phyloP scores from a whole-genome alignment of 768 basidiomycete species.

The Collybia sordida region DNA sequence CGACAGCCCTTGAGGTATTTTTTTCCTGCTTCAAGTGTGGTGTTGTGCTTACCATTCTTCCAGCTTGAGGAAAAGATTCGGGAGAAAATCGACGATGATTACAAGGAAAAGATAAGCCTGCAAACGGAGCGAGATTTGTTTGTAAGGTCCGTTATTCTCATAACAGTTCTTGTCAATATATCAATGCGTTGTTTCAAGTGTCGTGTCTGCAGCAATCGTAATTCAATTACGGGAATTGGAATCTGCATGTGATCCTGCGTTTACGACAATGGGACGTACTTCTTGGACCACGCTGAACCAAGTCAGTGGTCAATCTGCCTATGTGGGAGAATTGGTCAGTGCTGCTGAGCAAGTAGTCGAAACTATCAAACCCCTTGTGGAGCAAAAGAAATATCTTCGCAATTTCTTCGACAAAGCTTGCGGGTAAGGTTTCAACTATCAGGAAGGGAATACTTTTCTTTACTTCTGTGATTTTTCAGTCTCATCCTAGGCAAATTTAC shows the following conservation, averaged over 20 bases:
- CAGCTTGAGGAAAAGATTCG: slow-evolving; percentile 93
- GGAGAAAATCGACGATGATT: slow-evolving; percentile 74
- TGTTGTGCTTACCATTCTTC: neutral
- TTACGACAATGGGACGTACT: slow-evolving; percentile 72
- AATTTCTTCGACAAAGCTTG: slow-evolving; percentile 94
- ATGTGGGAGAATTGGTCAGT: slow-evolving; percentile 74
- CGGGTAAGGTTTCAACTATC: slow-evolving; percentile 52
- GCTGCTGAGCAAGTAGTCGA: slow-evolving; percentile 78
- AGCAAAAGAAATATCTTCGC: slow-evolving; percentile 92
- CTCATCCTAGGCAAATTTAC: slow-evolving; percentile 87
- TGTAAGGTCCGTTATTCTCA: slow-evolving; percentile 57
- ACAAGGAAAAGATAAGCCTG: slow-evolving; percentile 77
- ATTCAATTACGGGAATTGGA: slow-evolving; percentile 86
- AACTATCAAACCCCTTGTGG: slow-evolving; percentile 74
- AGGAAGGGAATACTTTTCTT: neutral
- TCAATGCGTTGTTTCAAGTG: slow-evolving; percentile 40
- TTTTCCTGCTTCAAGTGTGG: neutral
- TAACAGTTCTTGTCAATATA: neutral
- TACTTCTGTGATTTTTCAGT: slow-evolving; percentile 37
- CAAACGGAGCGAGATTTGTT: slow-evolving; percentile 89
- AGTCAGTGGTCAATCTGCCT: slow-evolving; percentile 85
- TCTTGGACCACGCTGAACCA: slow-evolving; percentile 79
- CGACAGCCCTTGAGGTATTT: slow-evolving; percentile 81
- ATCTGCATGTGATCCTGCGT: slow-evolving; percentile 73
- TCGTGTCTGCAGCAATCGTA: slow-evolving; percentile 81